These are phyloP conservation scores for Fusarium sp. DNA, from an alignment of 2,329 filamentous ascomycete species.

Conservation along the genomic window DNA sequence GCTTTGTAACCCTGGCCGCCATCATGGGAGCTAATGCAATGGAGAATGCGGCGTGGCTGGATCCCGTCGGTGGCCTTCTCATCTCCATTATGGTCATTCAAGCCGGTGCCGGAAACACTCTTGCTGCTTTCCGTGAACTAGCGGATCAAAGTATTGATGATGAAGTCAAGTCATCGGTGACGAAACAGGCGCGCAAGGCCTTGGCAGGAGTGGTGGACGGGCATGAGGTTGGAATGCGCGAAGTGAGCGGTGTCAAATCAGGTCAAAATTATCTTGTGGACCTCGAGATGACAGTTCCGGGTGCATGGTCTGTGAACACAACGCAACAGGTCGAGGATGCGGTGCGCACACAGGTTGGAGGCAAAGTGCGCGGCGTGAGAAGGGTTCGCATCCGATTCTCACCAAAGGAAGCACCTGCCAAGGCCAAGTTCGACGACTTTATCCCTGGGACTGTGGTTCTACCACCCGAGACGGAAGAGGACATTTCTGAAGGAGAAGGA, in stretches of 20 bases:
- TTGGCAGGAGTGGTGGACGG: conserved; percentile 65
- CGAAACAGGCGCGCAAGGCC: conserved; percentile 70
- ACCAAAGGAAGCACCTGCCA: conserved; percentile 67
- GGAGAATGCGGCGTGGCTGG: conserved; percentile 87
- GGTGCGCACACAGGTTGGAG: conserved; percentile 77
- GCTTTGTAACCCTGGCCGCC: conserved; percentile 88
- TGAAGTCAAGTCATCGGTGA: conserved; percentile 80
- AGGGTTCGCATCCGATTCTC: conserved; percentile 87
- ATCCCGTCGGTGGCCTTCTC: conserved; percentile 90
- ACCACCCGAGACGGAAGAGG: conserved; percentile 68
- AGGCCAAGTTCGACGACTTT: conserved; percentile 80
- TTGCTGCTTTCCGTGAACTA: conserved; percentile 83
- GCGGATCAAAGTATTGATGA: conserved; percentile 91
- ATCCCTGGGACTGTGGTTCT: conserved; percentile 73
- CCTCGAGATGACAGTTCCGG: conserved; percentile 83
- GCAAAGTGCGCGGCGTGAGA: conserved; percentile 84
- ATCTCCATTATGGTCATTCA: conserved; percentile 95
- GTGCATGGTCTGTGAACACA: conserved; percentile 78
- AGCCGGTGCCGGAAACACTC: conserved; percentile 88
- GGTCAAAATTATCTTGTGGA: conserved; percentile 97
- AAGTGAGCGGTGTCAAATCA: conserved; percentile 90
- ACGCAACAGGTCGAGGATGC: conserved; percentile 76
- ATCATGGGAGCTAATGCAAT: conserved; percentile 91
- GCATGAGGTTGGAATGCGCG: conserved; percentile 74
- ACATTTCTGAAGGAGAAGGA: conserved; percentile 42